Base-by-base conservation (phyloP, 805 yeast species). In the Yarrowia sp. region DNA sequence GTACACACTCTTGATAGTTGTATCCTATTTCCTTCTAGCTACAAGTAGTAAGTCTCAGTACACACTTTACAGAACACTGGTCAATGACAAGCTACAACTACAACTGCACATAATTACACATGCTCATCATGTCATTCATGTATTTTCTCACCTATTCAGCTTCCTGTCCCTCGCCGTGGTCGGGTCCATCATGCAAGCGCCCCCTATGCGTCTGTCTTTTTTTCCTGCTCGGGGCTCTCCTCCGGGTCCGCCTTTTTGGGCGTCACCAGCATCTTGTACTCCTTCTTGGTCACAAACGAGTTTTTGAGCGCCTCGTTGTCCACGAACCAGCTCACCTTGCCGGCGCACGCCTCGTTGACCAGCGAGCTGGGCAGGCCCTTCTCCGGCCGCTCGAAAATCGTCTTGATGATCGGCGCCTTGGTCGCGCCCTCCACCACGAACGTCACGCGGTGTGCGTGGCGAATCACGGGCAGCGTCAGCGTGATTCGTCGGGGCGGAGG, bases 341-440 rank as follows among this genome's bases (percentile, higher is more conserved):
- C 97, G 1, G 96, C 97, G n/a, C 97, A 96, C 29, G 89, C 88
- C 74, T 91, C 97, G 71, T 92, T 92, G 62, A 93, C 97, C 63
- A 93, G 87, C 64, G 94, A 85, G 65, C 94, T 88, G 35, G 99
- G 99, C 64, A 93, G 80, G 1, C 97, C 97, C 77, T 91, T 91
- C 72, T 94, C 98, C 2, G 97, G 97, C 71, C 97, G 83, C 76
- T 93, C 98, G 90, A 93, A 88, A 63, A 93, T 92, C 12, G 87
- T 88, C 71, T 90, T 86, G 71, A 93, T 82, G 60, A 93, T 86
- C 3, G 96, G 96, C 2, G 97, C 97, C 75, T 93, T 93, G 22
- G 96, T 90, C 46, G 92, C 84, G 67, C 99, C 99, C 77, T 93
- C 97, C 5, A 94, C 97, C 38, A 93, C 97, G 73, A 93, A 93